phyloP scores from a whole-genome alignment of 176 grass and related monocot genomes.

The Carex parvula region DNA sequence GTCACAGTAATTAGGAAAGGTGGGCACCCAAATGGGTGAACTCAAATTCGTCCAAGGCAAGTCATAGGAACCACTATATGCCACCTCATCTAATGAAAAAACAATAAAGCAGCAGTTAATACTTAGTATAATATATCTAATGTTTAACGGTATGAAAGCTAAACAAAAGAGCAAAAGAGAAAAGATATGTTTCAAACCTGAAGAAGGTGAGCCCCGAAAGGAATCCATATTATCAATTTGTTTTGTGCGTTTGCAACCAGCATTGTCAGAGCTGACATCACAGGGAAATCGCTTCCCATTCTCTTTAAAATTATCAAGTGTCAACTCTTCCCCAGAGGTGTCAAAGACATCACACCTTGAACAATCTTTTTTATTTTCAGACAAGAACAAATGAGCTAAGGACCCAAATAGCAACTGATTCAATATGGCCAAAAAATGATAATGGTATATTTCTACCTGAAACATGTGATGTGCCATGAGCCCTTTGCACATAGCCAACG shows the following conservation, averaged over 20 bases:
- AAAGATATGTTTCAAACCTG: constrained; percentile 49
- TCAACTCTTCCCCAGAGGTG: constrained; percentile 31
- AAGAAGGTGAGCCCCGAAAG: constrained; percentile 28
- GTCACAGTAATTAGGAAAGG: constrained; percentile 51
- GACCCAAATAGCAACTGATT: constrained; percentile 25
- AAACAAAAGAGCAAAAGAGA: constrained; percentile 23
- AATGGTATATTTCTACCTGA: constrained; percentile 37
- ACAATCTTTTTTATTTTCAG: constrained; percentile 28
- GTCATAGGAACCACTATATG: constrained; percentile 23
- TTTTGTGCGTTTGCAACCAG: constrained; percentile 55
- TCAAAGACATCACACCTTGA: constrained; percentile 32
- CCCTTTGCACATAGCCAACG: constrained; percentile 37
- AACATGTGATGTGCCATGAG: constrained; percentile 21
- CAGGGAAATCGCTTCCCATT: constrained; percentile 46
- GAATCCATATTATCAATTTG: constrained; percentile 42
- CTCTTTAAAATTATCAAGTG: constrained; percentile 31
- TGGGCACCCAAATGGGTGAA: constrained; percentile 39
- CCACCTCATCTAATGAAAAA: constrained; percentile 32
- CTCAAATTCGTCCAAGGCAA: constrained; percentile 24
- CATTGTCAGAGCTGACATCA: constrained; percentile 47
- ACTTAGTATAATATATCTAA: constrained; percentile 11
- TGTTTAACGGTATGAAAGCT: constrained; percentile 7
- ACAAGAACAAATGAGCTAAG: constrained; percentile 29
- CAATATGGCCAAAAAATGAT: background rate
- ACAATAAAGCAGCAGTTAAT: constrained; percentile 35